These are phyloP conservation scores for Paramecium primaurelia DNA, from an alignment of 73 alveolate genomes.

Conservation along the genomic window DNA sequence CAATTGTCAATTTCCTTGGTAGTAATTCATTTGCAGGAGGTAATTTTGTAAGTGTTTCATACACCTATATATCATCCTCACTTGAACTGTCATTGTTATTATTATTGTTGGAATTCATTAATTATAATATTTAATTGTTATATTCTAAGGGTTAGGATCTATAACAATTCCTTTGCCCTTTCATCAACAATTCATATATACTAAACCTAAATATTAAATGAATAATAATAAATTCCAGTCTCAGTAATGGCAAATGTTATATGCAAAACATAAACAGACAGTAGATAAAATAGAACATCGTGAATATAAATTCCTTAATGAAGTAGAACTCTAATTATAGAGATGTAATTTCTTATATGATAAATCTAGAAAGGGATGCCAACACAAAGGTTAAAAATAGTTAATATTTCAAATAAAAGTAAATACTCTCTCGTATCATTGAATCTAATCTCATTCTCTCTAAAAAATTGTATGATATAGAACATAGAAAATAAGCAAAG, in stretches of 20 bases:
- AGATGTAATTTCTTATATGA: background rate
- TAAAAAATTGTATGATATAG: background rate
- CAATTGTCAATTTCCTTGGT: conserved; percentile 22
- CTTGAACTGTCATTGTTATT: conserved; percentile 49
- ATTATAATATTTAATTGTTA: background rate
- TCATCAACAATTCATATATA: background rate
- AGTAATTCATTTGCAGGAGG: conserved; percentile 44
- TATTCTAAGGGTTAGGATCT: background rate
- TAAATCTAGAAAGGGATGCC: background rate
- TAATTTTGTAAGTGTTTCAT: conserved; percentile 15
- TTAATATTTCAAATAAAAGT: background rate
- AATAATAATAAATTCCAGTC: background rate
- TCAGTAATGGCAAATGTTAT: background rate
- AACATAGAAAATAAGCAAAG: background rate
- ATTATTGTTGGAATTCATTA: conserved; percentile 13
- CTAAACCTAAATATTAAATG: background rate
- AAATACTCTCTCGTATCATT: background rate
- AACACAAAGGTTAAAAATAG: background rate
- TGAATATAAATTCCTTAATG: background rate
- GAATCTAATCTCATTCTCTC: background rate
- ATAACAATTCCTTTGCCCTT: background rate
- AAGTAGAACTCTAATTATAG: background rate
- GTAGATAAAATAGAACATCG: background rate
- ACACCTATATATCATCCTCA: conserved; percentile 23
- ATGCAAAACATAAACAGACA: background rate